Evolutionary conservation across 169 alveolate species (phyloP), one percentile per base, ranked within the genome.

Genomic region (Plasmodium vivax): DNA sequence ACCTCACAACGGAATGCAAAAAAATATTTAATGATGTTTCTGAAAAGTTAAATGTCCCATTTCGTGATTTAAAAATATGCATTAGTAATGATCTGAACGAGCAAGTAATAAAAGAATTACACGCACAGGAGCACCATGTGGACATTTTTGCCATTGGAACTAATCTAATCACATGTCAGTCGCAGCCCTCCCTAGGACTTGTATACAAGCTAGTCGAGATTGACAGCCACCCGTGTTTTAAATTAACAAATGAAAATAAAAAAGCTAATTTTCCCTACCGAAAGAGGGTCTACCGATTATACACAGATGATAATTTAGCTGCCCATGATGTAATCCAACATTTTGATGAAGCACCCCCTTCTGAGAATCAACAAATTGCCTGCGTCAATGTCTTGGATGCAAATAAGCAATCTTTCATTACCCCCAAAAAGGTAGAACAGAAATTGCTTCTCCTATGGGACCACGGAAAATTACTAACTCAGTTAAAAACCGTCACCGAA

Each of bases 131-230:
- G 0, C 99, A 98, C 90, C 94, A 97, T 82, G 96, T 98, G 34
- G 99, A 98, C 93, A 96, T 94, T 54, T 98, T 97, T 95, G 99
- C 99, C 10, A 97, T 98, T 72, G 99, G 99, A 2, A 98, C 99
- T 38, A 97, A 98, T 81, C 92, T 98, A 56, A 99, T 98, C 16
- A 98, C 99, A 12, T 98, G 99, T 95, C 97, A 97, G 91, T 96
- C 98, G 45, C 97, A 98, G 80, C 99, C 99, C 0, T 99, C 99
- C 2, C 92, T 98, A 23, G 99, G 99, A 7, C 95, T 94, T 94
- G 99, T 98, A 38, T 98, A 97, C 93, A 98, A 98, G 90, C 92
- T 98, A 38, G 99, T 97, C 14, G 98, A 97, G 83, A 96, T 98
- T 43, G 95, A 98, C 68, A 98, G 97, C 19, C 62, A 84, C 0